phyloP scores from a whole-genome alignment of 768 basidiomycete genomes.

The Artomyces pyxidatus region DNA sequence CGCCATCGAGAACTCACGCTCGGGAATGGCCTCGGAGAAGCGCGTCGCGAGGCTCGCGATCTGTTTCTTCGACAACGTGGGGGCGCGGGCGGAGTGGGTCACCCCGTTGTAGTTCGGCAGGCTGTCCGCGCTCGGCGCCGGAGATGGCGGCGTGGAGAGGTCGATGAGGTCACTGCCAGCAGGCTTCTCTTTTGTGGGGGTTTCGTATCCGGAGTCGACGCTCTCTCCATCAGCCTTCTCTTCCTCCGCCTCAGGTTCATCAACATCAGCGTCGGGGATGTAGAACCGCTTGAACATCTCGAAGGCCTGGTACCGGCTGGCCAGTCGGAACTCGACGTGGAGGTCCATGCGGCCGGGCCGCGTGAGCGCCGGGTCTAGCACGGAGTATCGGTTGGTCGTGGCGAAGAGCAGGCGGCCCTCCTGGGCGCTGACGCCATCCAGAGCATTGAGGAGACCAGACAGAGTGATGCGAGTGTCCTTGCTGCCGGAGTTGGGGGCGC shows the following conservation, averaged over 20 bases:
- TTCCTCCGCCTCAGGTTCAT: constrained; percentile 18
- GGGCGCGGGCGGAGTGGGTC: constrained; percentile 18
- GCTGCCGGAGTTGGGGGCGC: not conserved
- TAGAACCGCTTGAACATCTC: constrained; percentile 67
- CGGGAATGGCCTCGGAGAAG: constrained; percentile 49
- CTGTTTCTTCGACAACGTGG: constrained; percentile 31
- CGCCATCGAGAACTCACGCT: constrained; percentile 35
- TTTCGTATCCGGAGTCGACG: constrained; percentile 11
- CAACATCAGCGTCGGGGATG: constrained; percentile 31
- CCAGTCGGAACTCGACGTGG: constrained; percentile 69
- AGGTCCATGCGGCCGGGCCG: constrained; percentile 79
- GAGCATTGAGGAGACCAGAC: constrained; percentile 69
- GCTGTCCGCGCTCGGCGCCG: not conserved
- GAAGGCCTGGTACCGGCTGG: constrained; percentile 57
- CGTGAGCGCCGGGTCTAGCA: constrained; percentile 66
- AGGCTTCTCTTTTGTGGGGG: constrained; percentile 6
- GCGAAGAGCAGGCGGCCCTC: constrained; percentile 80
- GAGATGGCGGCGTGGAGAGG: not conserved
- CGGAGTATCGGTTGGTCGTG: constrained; percentile 65
- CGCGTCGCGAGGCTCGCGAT: constrained; percentile 40
- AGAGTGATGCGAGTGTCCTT: constrained; percentile 41
- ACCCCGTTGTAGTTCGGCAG: constrained; percentile 3
- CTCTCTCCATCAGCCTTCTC: constrained; percentile 18
- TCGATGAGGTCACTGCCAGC: constrained; percentile 1
- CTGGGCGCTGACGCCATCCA: constrained; percentile 72